These are phyloP conservation scores for Aegilops longissima DNA, from an alignment of 176 grass and related monocot genomes.

Conservation along the genomic window DNA sequence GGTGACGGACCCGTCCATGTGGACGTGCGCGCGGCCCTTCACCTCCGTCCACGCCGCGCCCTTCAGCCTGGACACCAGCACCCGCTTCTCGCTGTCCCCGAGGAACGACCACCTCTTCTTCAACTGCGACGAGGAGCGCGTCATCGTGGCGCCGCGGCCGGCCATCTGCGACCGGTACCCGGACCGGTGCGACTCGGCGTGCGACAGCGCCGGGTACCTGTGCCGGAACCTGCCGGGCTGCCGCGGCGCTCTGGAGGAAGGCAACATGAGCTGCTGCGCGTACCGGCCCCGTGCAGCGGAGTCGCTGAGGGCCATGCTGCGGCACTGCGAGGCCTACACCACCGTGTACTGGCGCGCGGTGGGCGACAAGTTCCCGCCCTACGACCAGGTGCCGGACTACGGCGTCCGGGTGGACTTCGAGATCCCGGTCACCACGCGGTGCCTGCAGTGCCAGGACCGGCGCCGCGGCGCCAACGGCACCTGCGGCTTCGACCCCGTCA, in stretches of 20 bases:
- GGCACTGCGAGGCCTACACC: slow-evolving; percentile 72
- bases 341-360: slow-evolving; percentile 75
- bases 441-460: slow-evolving; percentile 77
- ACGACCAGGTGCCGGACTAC: slow-evolving; percentile 85
- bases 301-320: slow-evolving; percentile 67
- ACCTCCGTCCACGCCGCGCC: slow-evolving; percentile 36
- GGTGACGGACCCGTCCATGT: slow-evolving; percentile 82
- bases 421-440: slow-evolving; percentile 79
- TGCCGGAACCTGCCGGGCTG: slow-evolving; percentile 86
- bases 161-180: slow-evolving; percentile 75
- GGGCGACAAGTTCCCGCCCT: slow-evolving; percentile 68
- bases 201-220: slow-evolving; percentile 83
- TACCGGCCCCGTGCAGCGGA: slow-evolving; percentile 69
- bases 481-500: slow-evolving; percentile 69
- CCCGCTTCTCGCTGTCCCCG: slow-evolving; percentile 76
- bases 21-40: slow-evolving; percentile 63
- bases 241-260: slow-evolving; percentile 44
- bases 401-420: slow-evolving; percentile 88
- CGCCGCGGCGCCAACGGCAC: slow-evolving; percentile 51
- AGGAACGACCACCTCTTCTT: slow-evolving; percentile 94
- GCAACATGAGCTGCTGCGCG: slow-evolving; percentile 61
- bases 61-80: slow-evolving; percentile 97
- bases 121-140: slow-evolving; percentile 60
- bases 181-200: slow-evolving; percentile 73
- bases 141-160: slow-evolving; percentile 79